A percentile compares a stretch with the other conserved stretches of the same genome.
These are phyloP conservation scores for Xylaria sp. DNA, from an alignment of 2,329 filamentous ascomycete species.

Conservation along the genomic window DNA sequence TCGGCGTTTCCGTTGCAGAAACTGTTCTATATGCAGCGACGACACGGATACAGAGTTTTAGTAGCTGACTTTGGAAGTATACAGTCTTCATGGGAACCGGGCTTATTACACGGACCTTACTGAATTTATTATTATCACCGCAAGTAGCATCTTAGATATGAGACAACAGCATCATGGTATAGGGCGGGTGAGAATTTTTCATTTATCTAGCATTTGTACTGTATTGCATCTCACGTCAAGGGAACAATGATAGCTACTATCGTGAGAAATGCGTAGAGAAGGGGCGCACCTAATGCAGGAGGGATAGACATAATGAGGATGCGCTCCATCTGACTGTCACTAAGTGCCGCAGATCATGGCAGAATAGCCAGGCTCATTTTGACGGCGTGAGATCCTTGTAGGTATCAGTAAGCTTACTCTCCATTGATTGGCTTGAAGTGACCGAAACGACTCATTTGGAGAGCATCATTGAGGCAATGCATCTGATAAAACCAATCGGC, in stretches of 20 bases:
- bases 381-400: background rate
- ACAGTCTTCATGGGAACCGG: constrained; percentile 15
- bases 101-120: background rate
- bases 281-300: background rate
- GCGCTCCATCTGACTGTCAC: background rate
- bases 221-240: background rate
- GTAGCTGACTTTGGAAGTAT: background rate
- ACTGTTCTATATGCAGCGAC: background rate
- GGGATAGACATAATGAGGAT: background rate
- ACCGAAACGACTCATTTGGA: background rate
- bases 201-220: background rate
- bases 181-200: background rate
- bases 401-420: background rate
- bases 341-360: background rate
- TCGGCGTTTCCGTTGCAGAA: too few relatives aligned
- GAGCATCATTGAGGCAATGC: too few relatives aligned
- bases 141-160: background rate
- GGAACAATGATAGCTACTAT: background rate
- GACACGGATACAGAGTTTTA: background rate
- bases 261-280: background rate
- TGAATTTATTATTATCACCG: background rate
- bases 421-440: background rate
- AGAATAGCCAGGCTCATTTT: background rate
- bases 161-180: background rate
- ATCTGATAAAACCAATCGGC: too few relatives aligned